Evolutionary conservation across 2,329 filamentous ascomycete species (phyloP), one percentile per base, ranked within the genome.

Genomic region (Ophiocordyceps camponoti-saundersi): DNA sequence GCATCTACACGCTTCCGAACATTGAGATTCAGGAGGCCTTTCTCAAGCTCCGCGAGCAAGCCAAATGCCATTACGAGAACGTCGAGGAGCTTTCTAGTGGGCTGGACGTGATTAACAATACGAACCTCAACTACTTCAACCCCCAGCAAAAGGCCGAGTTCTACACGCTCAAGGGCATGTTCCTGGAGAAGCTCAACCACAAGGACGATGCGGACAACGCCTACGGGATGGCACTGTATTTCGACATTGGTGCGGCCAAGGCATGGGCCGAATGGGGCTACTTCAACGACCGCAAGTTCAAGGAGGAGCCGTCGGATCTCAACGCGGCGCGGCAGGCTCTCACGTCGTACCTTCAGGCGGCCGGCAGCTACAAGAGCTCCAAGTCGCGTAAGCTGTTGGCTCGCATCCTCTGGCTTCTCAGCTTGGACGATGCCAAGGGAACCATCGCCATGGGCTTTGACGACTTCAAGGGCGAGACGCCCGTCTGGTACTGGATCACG

Each of bases 21-120:
- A 99, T 99, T 42, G 92, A 99, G 67, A 99, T 99, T 44, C 93
- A 98, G 60, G 92, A 99, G 62, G 92, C 92, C 0, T 99, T 99
- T 72, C 68, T 99, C 51, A 99, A 99, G 67, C 67, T 99, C 46
- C 75, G 93, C n/a, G 93, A 99, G 65, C 92, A 99, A 65, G 92
- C 92, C 42, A 95, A 95, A 61, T 98, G 92, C 55, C 92, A 98
- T 61, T 99, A 96, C 62, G 89, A 96, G 66, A 96, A 96, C 57
- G 80, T 83, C 0, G 82, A 85, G 36, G 92, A 98, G 65, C 77
- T 99, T 47, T 90, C 81, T 46, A 95, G 81, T 59, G 92, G 92
- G 1, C 63, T 99, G 53, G 92, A 99, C 59, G 92, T 99, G 3
- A 99, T 99, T 62, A 98, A 98, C 65, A 99, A 98, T 56, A 99